These are phyloP conservation scores for Cutaneotrichosporon cavernicola DNA, from an alignment of 1,284 basidiomycete genomes.

Conservation along the genomic window DNA sequence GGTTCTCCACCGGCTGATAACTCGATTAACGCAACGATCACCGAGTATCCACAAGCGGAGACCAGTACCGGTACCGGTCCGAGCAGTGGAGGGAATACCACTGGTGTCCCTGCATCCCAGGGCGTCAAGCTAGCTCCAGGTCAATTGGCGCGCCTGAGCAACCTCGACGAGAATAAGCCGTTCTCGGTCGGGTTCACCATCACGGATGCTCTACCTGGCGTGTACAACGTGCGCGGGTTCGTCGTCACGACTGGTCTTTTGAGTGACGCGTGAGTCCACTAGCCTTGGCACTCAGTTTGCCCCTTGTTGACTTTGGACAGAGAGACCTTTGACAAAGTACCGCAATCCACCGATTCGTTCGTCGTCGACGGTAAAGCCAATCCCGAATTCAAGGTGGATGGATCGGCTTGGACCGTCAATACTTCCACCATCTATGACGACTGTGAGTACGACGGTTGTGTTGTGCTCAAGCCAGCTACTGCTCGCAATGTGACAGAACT, in stretches of 20 bases:
- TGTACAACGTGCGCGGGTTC: slow-evolving; percentile 1
- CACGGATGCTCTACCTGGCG: not conserved
- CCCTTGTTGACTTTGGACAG: not conserved
- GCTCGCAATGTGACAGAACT: not conserved
- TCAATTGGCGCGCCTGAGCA: not conserved
- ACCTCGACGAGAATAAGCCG: not conserved
- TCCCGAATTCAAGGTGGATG: not conserved
- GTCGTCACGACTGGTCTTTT: not conserved
- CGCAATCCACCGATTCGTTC: not conserved
- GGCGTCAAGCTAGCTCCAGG: not conserved
- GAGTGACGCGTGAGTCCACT: not conserved
- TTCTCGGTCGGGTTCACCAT: not conserved
- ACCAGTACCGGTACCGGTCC: not conserved
- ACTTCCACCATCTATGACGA: not conserved
- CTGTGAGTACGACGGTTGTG: not conserved
- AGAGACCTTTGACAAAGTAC: not conserved
- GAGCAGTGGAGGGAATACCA: not conserved
- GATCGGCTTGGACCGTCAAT: not conserved
- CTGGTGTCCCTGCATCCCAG: not conserved
- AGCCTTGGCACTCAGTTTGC: too few species aligned
- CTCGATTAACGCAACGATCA: not conserved
- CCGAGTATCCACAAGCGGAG: not conserved
- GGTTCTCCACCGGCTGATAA: not conserved
- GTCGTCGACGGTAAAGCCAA: not conserved
- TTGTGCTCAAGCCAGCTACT: not conserved